Evolutionary conservation across 1,284 basidiomycete species (phyloP), one percentile per base, ranked within the genome.

Genomic region (Ceratobasidium sp.): DNA sequence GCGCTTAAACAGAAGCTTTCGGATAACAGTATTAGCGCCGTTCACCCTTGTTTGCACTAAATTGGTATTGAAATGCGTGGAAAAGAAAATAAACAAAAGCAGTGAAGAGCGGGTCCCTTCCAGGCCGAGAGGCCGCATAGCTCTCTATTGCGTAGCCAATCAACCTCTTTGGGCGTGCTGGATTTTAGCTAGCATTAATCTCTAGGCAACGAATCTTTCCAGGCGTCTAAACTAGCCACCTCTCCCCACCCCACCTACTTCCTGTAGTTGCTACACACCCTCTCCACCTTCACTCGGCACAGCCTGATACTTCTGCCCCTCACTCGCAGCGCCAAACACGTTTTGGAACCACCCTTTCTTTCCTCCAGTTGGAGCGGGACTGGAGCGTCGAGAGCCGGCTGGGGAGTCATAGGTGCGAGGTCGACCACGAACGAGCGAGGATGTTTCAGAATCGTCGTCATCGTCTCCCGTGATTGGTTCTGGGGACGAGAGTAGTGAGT

Each of bases 361-460:
- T 33, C n/a, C 26, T 6, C 42, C 20, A 9, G 44, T 28, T 80
- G 77, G 66, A 76, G 80, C 77, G 81, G 73, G 62, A 82, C 71
- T 78, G 70, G 77, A 79, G 70, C 82, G 82, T 40, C 82, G 84
- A 84, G 20, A 85, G 85, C 70, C 84, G 82, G 50, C 85, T 85
- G 77, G 78, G 0, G 81, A 80, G 23, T 83, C 83, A 20, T 79
- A 80, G 0, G 83, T 83, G 28, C 82, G 80, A n/a, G 81, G 80
- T 33, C 80, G 71, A 20, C 82, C 79, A 38, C 78, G 79, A 79
- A 90, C 85, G 2, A 92, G 86, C 3, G 91, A 91, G 5, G 90
- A 89, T 17, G 87, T 86, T 80, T 94, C 93, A 0, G 93, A 93
- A 79, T 92, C 91, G 79, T 94, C 91, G 81, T 94, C 93, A 59